Evolutionary conservation across 192 early-diverging fungal species (phyloP), one percentile per base, ranked within the genome.

Genomic region (Oehlia diaphana): DNA sequence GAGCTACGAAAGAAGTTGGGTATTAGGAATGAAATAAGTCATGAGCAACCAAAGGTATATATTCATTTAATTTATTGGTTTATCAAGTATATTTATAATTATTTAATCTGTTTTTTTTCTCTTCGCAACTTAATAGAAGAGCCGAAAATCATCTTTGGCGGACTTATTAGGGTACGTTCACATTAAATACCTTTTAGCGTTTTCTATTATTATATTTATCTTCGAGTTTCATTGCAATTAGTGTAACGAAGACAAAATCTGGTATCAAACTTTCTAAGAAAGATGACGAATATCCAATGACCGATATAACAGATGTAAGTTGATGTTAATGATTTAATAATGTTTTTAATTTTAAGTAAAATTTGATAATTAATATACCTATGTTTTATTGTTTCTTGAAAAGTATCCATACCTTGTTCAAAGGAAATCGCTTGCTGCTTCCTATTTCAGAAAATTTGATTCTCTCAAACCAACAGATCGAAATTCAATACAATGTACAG

Each of bases 1-100:
- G 87, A 89, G 63, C 81, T 91, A 63, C 90, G 91, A 75, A 89
- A 90, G 79, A 87, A 86, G 66, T 86, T 95, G 64, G 94, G 93
- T 21, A 90, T 96, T 68, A 87, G 88, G 71, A 87, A 89, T 5
- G 90, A 92, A 31, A n/a, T 14, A 21, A n/a, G 7, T 39, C 23
- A 28, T 9, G 35, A 66, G 13, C 58, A 58, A 76, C 68, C 23
- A 50, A 50, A n/a, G 47, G 71, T 72, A 50, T 28, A 31, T 53
- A 31, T 14, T 50, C 28, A 5, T 6, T 21, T 69, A 8, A 69
- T 16, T 72, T 19, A 28, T 49, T 33, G 9, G 23, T 23, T 26
- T 9, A 13, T 72, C 37, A 70, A 47, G 3, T 19, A 9, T 12
- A 12, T 23, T 65, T 65, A 65, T 13, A 10, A 65, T 65, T 65